Percentiles rank a stretch among this genome's conserved stretches.
Evolutionary conservation across 139 green algal genomes (phyloP).

Genomic region (Dunaliella primolecta): DNA sequence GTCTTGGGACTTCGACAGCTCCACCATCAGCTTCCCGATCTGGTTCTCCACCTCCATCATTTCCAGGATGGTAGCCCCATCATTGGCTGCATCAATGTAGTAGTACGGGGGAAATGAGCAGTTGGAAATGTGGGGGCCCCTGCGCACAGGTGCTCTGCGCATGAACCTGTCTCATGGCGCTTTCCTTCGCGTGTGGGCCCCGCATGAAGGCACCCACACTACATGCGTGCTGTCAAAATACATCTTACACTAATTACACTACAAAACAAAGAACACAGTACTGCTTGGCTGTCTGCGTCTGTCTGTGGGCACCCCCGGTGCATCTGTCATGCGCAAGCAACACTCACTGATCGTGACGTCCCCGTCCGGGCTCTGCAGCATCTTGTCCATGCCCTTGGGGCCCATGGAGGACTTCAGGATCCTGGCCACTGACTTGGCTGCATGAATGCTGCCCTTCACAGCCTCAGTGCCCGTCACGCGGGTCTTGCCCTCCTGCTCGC

Average conservation of each 20-base stretch:
- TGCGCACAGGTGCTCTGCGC: no score
- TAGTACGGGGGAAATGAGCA: no score
- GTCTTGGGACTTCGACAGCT: constrained; percentile 88
- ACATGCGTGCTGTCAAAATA: no score
- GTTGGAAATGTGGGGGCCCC: no score
- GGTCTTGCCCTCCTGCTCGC: constrained; percentile 89
- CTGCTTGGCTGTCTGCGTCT: no score
- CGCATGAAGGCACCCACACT: no score
- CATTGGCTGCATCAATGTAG: constrained; percentile 76
- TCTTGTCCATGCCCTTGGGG: constrained; percentile 99
- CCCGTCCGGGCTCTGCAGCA: constrained; percentile 94
- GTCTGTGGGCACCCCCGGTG: no score
- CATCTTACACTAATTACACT: no score
- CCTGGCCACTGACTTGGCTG: constrained; percentile 89
- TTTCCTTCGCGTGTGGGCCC: no score
- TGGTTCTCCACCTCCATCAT: constrained; percentile 99
- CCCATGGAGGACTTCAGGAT: constrained; percentile 81
- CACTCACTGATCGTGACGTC: constrained; percentile 97
- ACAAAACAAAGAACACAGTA: no score
- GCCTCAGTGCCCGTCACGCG: constrained; percentile 90
- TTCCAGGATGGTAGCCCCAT: constrained; percentile 98
- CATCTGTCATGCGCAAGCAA: no score
- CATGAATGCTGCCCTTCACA: constrained; percentile 94
- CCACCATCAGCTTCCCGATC: constrained; percentile 98
- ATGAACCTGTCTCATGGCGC: no score